Percentiles rank a stretch among this genome's conserved stretches.
Evolutionary conservation across 176 grass and related monocot species (phyloP).

Genomic region (Neostapfia colusana): DNA sequence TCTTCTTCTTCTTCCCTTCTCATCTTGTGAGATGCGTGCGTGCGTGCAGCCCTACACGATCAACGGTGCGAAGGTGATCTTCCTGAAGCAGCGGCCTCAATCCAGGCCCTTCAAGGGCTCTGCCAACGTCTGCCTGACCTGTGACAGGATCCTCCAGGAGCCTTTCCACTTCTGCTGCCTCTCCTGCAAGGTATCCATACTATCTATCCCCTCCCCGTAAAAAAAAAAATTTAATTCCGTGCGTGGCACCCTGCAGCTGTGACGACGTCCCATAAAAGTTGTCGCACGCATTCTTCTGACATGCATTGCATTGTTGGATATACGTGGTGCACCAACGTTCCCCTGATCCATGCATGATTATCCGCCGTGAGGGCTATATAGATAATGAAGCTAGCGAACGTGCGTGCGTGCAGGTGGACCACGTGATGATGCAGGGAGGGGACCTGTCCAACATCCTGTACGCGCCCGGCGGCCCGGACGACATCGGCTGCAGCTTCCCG

Average conservation of each 20-base stretch:
- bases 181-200: conserved; percentile 75
- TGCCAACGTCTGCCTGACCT: conserved; percentile 89
- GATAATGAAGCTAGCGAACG: too few species aligned
- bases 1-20: too few species aligned
- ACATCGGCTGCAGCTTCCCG: conserved; percentile 49
- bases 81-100: conserved; percentile 90
- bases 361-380: background rate
- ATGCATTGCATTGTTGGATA: background rate
- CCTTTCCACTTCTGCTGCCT: conserved; percentile 98
- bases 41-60: conserved; percentile 82
- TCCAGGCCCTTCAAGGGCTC: conserved; percentile 95
- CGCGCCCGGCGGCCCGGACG: conserved; percentile 55
- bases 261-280: background rate
- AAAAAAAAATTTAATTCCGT: background rate
- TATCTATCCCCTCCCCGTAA: too few species aligned
- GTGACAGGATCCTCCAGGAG: conserved; percentile 95
- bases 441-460: conserved; percentile 94
- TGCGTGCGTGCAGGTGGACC: conserved; percentile 67
- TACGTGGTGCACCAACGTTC: background rate
- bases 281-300: background rate
- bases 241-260: background rate
- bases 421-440: conserved; percentile 80
- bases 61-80: conserved; percentile 98
- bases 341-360: too few species aligned
- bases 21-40: background rate